Conservation (phyloP, 2,329 filamentous ascomycete species). For the Sarocladium oryzae region DNA sequence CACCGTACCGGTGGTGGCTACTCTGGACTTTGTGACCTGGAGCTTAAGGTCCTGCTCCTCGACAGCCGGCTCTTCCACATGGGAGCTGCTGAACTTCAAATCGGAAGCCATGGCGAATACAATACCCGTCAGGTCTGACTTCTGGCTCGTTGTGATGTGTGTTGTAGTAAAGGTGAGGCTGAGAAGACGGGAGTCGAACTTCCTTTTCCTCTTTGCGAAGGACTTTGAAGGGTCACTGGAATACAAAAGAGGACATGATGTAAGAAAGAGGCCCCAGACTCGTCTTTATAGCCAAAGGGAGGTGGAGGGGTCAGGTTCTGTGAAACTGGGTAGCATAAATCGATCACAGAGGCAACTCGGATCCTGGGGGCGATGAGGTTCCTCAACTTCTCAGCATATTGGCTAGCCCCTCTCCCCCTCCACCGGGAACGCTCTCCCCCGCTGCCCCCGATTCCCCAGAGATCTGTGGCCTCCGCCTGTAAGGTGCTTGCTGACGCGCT, state of each 20-base stretch:
- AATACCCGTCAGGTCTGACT: background rate
- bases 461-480: background rate
- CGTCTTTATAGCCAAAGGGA: background rate
- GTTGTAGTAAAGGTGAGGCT: too few species aligned
- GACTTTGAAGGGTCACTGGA: background rate
- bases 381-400: background rate
- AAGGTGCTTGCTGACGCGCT: too few species aligned
- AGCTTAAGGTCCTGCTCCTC: slow-evolving; percentile 21
- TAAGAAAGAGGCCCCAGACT: background rate
- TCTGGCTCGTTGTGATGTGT: background rate
- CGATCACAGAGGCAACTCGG: too few species aligned
- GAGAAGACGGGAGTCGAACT: too few species aligned
- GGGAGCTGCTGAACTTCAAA: slow-evolving; percentile 10
- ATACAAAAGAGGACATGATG: background rate
- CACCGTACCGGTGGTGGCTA: slow-evolving; percentile 15
- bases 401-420: background rate
- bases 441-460: background rate
- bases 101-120: background rate
- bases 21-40: slow-evolving; percentile 8
- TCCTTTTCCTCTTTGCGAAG: background rate
- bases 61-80: slow-evolving; percentile 19
- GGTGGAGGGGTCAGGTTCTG: too few species aligned
- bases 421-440: background rate
- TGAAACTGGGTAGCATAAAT: too few species aligned
- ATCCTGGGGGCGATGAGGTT: background rate